Evolutionary conservation across 2,329 filamentous ascomycete genomes (phyloP).

Genomic region (Sporothrix inflata): DNA sequence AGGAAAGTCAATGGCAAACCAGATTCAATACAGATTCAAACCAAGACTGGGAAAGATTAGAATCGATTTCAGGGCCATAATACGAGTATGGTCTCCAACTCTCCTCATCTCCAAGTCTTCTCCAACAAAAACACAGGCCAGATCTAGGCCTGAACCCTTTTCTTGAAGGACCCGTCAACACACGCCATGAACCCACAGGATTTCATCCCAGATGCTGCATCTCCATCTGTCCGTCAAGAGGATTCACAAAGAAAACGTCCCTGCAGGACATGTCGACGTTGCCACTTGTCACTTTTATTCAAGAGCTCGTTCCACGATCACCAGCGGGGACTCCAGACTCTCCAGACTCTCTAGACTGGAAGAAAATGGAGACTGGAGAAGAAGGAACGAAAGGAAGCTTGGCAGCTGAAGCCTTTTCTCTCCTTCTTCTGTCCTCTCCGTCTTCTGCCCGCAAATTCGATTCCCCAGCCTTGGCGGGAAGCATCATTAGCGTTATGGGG

Average conservation of each 20-base stretch:
- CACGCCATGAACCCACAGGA: not conserved
- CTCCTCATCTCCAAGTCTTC: not conserved
- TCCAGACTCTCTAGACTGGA: no score
- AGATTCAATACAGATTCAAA: not conserved
- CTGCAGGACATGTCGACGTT: not conserved
- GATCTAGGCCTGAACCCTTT: not conserved
- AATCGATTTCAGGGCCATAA: not conserved
- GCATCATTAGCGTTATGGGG: not conserved
- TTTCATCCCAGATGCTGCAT: not conserved
- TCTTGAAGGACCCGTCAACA: not conserved
- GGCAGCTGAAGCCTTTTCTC: not conserved
- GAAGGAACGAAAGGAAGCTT: not conserved
- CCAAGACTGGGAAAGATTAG: not conserved
- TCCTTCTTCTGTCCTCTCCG: not conserved
- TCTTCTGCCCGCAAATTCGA: not conserved
- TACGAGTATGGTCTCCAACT: no score
- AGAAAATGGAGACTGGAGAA: not conserved
- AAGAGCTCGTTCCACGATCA: not conserved
- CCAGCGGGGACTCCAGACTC: not conserved
- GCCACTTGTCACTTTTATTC: not conserved
- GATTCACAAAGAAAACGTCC: not conserved
- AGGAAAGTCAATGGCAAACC: not conserved
- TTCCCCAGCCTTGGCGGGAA: slow-evolving; percentile 9
- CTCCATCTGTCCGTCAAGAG: not conserved
- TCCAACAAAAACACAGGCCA: not conserved